Evolutionary conservation across 2,329 filamentous ascomycete species (phyloP).

Genomic region (Colletotrichum orchidophilum): DNA sequence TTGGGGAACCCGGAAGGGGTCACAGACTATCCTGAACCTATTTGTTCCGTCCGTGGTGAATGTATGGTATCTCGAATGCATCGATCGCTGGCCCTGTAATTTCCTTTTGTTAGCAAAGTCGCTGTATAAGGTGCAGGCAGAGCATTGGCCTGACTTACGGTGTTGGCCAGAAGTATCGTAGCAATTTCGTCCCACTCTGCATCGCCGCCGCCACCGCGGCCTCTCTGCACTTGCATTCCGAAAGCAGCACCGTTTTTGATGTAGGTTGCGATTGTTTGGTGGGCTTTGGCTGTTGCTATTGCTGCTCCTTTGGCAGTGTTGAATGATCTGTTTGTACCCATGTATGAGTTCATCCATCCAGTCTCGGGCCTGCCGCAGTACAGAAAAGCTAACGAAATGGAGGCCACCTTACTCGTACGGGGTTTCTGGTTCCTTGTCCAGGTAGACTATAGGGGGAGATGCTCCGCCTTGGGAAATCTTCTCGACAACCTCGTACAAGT

Average conservation of each 20-base stretch:
- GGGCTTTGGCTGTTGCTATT: background rate
- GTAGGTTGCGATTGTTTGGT: background rate
- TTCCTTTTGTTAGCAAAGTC: too few species aligned
- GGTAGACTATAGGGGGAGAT: too few species aligned
- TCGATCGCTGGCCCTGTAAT: too few species aligned
- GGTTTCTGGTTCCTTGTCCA: too few species aligned
- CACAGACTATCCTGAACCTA: background rate
- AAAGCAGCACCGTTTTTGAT: background rate
- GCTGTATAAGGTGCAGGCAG: too few species aligned
- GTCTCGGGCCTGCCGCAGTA: too few species aligned
- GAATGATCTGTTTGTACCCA: background rate
- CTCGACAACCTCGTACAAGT: background rate
- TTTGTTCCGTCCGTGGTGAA: too few species aligned
- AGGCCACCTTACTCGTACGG: background rate
- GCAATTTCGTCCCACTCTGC: background rate
- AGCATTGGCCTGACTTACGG: background rate
- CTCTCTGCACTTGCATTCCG: slow-evolving; percentile 1
- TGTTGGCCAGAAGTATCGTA: background rate
- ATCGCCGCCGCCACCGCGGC: background rate
- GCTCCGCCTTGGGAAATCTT: background rate
- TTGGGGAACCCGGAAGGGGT: background rate
- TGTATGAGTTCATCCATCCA: too few species aligned
- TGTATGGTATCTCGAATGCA: too few species aligned
- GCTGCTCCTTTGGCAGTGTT: background rate
- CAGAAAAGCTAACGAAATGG: background rate